phyloP scores from a whole-genome alignment of 2,329 filamentous ascomycete genomes.

The Penicillium vulpinum region DNA sequence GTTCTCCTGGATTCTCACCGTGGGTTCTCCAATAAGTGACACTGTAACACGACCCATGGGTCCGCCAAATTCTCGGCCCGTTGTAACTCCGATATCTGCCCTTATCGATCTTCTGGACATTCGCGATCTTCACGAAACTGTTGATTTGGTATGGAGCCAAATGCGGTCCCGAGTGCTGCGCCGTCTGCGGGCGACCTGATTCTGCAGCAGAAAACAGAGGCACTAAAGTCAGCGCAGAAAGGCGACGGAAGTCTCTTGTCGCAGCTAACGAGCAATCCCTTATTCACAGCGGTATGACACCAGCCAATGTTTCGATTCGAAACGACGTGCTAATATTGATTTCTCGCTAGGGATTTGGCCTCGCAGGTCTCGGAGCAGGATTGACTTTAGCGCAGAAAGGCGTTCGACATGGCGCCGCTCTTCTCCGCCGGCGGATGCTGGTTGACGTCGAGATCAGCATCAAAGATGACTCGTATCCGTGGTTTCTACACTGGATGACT shows the following conservation, averaged over 20 bases:
- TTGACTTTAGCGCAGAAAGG: constrained; percentile 79
- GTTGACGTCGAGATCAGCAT: constrained; percentile 95
- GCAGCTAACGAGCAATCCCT: constrained; percentile 50
- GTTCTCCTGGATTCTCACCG: not conserved
- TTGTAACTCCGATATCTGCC: constrained; percentile 32
- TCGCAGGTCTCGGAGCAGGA: constrained; percentile 82
- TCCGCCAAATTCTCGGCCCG: constrained; percentile 26
- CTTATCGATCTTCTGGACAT: constrained; percentile 19
- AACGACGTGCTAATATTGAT: constrained; percentile 1
- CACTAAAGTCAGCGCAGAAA: constrained; percentile 29
- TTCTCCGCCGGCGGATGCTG: constrained; percentile 80
- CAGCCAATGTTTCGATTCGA: not conserved
- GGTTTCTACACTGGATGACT: constrained; percentile 93
- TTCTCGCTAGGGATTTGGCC: constrained; percentile 69
- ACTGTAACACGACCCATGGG: not conserved
- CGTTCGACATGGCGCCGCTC: constrained; percentile 66
- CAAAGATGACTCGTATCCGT: constrained; percentile 88
- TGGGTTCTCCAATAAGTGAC: not conserved
- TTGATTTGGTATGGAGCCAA: constrained; percentile 37
- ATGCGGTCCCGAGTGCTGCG: constrained; percentile 30
- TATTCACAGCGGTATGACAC: constrained; percentile 50
- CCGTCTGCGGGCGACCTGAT: constrained; percentile 38
- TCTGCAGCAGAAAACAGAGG: constrained; percentile 37
- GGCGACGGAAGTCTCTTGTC: constrained; percentile 45
- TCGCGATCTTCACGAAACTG: constrained; percentile 11